Evolutionary conservation across 441 rosid genomes (phyloP), one percentile per base, ranked within the genome.

Genomic region (Euphorbia celastroides): DNA sequence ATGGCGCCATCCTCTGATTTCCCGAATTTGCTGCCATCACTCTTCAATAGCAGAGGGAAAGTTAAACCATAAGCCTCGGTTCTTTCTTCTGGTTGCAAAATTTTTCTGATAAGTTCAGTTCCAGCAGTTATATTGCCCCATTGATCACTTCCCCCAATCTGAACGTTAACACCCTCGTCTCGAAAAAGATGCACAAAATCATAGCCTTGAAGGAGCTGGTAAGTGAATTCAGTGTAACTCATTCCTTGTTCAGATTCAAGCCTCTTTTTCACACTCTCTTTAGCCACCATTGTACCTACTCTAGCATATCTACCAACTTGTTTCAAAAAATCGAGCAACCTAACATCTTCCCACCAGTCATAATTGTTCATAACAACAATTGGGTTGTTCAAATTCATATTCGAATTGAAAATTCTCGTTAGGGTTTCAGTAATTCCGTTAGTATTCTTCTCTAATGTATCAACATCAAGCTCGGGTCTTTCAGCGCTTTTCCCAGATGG

Each of bases 51-150:
- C 62, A 93, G 95, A 63, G 96, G 96, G 73, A 93, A 93, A 32
- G 97, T 93, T 80, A 93, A 72, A 7, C 99, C 99, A 64, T 83
- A 89, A 0, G 85, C 89, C 31, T 54, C 72, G 50, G 66, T 83
- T 75, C 87, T 84, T 67, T 83, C 89, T 0, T 86, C 88, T 0
- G 84, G 78, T 64, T 88, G 97, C 57, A 85, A 71, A 69, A 84
- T 85, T 79, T 88, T 93, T 27, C 97, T 77, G 16, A 93, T 85
- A 52, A 93, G 82, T 59, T 91, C 99, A 34, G 95, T 91, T 59
- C 97, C 97, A 48, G 97, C 96, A 65, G 93, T 86, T 23, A 94
- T 89, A 71, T 94, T 94, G 0, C 97, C 99, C 99, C 97, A 94
- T 46, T 91, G 97, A 70, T 91, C 99, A 83, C 99, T 94, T 28